Percentiles rank a stretch among this genome's conserved stretches.
These are phyloP conservation scores for Gliomastix tumulicola DNA, from an alignment of 2,329 filamentous ascomycete species.

Conservation along the genomic window DNA sequence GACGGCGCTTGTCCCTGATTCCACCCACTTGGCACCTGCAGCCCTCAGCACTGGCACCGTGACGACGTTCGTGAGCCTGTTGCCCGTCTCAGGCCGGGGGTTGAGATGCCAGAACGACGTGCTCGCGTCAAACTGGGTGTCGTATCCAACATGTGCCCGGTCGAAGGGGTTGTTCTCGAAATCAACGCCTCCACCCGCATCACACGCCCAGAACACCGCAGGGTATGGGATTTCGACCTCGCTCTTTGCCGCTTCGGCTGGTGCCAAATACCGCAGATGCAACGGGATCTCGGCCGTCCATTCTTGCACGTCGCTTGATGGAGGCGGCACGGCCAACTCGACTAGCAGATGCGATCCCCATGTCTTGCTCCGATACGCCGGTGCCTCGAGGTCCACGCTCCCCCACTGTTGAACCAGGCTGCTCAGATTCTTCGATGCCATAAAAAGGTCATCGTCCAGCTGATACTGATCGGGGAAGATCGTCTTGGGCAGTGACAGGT, in stretches of 20 bases:
- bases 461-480: conserved; percentile 89
- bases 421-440: conserved; percentile 71
- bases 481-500: conserved; percentile 72
- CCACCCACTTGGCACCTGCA: conserved; percentile 37
- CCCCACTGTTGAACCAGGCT: conserved; percentile 38
- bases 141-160: conserved; percentile 75
- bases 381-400: conserved; percentile 85
- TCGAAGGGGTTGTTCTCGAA: conserved; percentile 81
- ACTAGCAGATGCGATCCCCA: conserved; percentile 81
- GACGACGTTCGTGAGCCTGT: conserved; percentile 44
- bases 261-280: conserved; percentile 76
- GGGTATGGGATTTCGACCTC: conserved; percentile 67
- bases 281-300: conserved; percentile 71
- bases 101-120: conserved; percentile 81
- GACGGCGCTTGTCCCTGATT: conserved; percentile 48
- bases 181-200: conserved; percentile 55
- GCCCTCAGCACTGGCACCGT: conserved; percentile 60
- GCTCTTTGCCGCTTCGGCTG: conserved; percentile 46
- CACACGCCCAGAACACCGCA: conserved; percentile 85
- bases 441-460: conserved; percentile 67
- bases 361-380: conserved; percentile 65
- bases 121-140: conserved; percentile 65
- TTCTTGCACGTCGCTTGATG: conserved; percentile 21
- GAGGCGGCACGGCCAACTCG: conserved; percentile 59
- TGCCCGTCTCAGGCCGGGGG: conserved; percentile 32